phyloP scores from a whole-genome alignment of 2,329 filamentous ascomycete genomes.

The Aspergillus pseudonomiae region DNA sequence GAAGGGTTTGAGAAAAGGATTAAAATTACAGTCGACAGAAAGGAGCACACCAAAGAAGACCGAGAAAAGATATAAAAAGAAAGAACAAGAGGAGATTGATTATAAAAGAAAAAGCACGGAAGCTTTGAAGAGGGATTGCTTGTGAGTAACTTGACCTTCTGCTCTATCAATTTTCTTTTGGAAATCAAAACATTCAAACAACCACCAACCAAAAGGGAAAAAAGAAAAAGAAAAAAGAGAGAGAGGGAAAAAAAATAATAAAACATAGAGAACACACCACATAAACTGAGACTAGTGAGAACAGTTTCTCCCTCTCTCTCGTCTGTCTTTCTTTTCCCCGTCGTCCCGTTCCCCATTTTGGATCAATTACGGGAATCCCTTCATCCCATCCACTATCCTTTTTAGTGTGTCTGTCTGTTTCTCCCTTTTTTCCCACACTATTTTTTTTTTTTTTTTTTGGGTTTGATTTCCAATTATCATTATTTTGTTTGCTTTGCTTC shows the following conservation, averaged over 20 bases:
- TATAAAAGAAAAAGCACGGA: constrained; percentile 8
- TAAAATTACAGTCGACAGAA: constrained; percentile 4
- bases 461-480: background rate
- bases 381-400: constrained; percentile 16
- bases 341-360: constrained; percentile 22
- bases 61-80: constrained; percentile 10
- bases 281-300: constrained; percentile 16
- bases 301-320: background rate
- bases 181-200: background rate
- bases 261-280: constrained; percentile 4
- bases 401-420: constrained; percentile 10
- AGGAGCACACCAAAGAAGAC: constrained; percentile 4
- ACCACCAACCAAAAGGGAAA: background rate
- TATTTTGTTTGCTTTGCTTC: background rate
- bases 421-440: constrained; percentile 5
- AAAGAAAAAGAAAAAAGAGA: background rate
- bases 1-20: background rate
- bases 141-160: background rate
- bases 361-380: constrained; percentile 19
- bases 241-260: background rate
- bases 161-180: constrained; percentile 7
- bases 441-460: background rate
- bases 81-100: background rate
- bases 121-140: background rate
- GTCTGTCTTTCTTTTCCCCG: constrained; percentile 18